Evolutionary conservation across 495 filamentous ascomycete genomes (phyloP), one percentile per base, ranked within the genome.

Genomic region (Penicillium salamii): DNA sequence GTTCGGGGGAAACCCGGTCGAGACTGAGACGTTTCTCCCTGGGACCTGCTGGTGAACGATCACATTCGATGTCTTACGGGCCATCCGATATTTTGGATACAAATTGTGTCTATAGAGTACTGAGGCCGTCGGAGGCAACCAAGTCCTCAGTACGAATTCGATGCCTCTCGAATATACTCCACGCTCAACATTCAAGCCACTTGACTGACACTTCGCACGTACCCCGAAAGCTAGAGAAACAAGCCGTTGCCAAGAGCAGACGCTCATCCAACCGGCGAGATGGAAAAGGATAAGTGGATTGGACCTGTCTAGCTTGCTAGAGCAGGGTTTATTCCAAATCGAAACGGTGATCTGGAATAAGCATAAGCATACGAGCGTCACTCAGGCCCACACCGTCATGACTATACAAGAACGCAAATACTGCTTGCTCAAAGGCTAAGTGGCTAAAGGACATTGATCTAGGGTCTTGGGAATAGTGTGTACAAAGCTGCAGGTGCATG

Each of bases 401-500:
- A 21, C 36, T 21, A 21, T 21, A 39, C 36, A 39, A 39, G 9
- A 21, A 9, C 34, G 19, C 15, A 3, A 19, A 4, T 15, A 29
- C 24, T 21, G 17, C 19, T 24, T 5, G 13, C 14, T 42, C 8
- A 14, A 19, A 23, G 36, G 19, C 20, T 39, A 23, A 23, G 1
- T 18, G 17, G 17, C 9, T 39, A 13, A 39, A 20, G 0, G 29
- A 11, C 12, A 13, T 32, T 32, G 29, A 32, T 7, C 40, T 5
- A 42, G 40, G 26, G 40, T 32, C 42, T 31, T 17, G 23, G 8
- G 1, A n/a, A 31, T 19, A 33, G n/a, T 13, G 21, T 47, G 39
- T 46, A 46, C 46, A 56, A n/a, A 20, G 57, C 47, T 47, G 49
- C 49, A 61, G 39, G 34, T 44, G 42, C 44, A 23, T 17, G 34